Conservation (phyloP, 2,329 filamentous ascomycete genomes). For the Phyllosticta ampelicida region DNA sequence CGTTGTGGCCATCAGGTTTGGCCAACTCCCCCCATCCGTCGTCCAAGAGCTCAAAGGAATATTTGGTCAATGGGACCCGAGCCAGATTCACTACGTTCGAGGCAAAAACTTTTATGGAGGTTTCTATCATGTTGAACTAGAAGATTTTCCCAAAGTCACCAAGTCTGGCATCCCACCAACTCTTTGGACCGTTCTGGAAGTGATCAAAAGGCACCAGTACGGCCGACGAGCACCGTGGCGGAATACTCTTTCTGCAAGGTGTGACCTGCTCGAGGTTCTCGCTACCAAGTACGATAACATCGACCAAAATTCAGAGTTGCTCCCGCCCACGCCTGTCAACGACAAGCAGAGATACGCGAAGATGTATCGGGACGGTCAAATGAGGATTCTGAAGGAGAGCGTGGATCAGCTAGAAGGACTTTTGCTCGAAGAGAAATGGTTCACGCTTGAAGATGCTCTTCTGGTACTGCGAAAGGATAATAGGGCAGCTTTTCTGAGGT, state of each 20-base stretch:
- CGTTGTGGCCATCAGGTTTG: conserved; percentile 33
- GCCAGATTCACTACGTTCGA: conserved; percentile 23
- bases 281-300: conserved; percentile 19
- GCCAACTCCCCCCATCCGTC: conserved; percentile 27
- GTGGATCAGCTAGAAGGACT: neutral
- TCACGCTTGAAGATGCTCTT: conserved; percentile 3
- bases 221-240: conserved; percentile 10
- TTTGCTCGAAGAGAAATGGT: neutral
- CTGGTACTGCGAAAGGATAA: neutral
- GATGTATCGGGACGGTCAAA: conserved; percentile 29
- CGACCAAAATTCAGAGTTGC: neutral
- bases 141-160: conserved; percentile 17
- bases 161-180: conserved; percentile 25
- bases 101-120: conserved; percentile 21
- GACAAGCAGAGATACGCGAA: conserved; percentile 23
- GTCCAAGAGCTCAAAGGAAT: conserved; percentile 14
- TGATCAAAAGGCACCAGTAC: conserved; percentile 12
- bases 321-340: conserved; percentile 21
- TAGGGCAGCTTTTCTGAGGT: neutral
- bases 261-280: conserved; percentile 15
- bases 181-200: conserved; percentile 23
- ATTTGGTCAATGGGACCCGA: conserved; percentile 7
- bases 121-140: conserved; percentile 17
- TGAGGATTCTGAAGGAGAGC: conserved; percentile 17
- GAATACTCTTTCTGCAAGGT: conserved; percentile 9